A percentile compares a stretch with the other conserved stretches of the same genome.
phyloP scores from a whole-genome alignment of 495 filamentous ascomycete genomes.

The Talaromyces stipitatus region DNA sequence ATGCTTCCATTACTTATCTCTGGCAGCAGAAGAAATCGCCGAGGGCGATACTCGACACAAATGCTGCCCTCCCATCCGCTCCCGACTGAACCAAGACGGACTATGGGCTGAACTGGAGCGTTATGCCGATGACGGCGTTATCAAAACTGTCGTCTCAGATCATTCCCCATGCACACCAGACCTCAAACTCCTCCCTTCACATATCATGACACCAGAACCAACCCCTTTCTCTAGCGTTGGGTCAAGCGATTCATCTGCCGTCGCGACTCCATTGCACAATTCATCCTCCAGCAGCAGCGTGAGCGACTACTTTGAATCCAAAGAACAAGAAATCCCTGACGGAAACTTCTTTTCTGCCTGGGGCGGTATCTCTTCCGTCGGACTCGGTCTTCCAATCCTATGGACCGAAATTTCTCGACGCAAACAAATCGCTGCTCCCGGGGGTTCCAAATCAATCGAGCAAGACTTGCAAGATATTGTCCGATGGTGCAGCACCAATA shows the following conservation, averaged over 20 bases:
- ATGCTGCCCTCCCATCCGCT: conserved; percentile 93
- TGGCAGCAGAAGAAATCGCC: conserved; percentile 77
- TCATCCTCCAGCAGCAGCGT: conserved; percentile 2
- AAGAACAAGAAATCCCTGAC: conserved; percentile 23
- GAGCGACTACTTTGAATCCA: conserved; percentile 2
- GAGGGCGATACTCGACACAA: conserved; percentile 94
- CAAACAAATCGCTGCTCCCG: conserved; percentile 30
- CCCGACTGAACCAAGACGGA: conserved; percentile 72
- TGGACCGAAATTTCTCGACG: conserved; percentile 70
- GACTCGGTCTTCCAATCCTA: conserved; percentile 83
- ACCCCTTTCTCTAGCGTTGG: neutral
- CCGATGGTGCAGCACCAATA: conserved; percentile 77
- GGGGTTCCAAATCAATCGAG: conserved; percentile 24
- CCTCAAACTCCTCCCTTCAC: conserved; percentile 75
- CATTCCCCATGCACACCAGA: conserved; percentile 95
- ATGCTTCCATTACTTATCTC: conserved; percentile 95
- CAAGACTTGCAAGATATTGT: conserved; percentile 66
- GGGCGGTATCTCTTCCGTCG: conserved; percentile 93
- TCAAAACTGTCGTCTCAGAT: conserved; percentile 92
- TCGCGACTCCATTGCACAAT: neutral
- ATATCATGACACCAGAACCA: conserved; percentile 32
- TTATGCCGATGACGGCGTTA: conserved; percentile 61
- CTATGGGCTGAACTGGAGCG: conserved; percentile 76
- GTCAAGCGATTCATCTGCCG: conserved; percentile 1
- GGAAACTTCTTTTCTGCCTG: conserved; percentile 94